These are phyloP conservation scores for Beta vulgaris DNA, from an alignment of 148 eudicot species.

Conservation along the genomic window DNA sequence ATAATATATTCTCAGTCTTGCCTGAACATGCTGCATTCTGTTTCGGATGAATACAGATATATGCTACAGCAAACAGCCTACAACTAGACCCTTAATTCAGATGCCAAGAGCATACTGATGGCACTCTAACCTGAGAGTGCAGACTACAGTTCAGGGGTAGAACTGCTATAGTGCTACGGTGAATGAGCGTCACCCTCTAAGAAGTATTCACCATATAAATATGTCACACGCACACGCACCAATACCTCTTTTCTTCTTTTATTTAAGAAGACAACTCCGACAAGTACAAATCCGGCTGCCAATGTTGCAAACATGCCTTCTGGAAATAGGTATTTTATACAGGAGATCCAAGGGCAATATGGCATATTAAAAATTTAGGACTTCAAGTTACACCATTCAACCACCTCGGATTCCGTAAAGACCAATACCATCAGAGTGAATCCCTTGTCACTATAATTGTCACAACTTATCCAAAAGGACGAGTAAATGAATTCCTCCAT, in stretches of 20 bases:
- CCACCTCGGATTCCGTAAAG: not conserved
- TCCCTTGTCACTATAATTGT: not conserved
- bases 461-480: not conserved
- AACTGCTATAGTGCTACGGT: not conserved
- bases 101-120: not conserved
- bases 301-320: not conserved
- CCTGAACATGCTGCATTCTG: not conserved
- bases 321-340: not conserved
- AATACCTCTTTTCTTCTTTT: too few relatives aligned
- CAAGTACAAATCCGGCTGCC: not conserved
- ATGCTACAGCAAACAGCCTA: too few relatives aligned
- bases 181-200: not conserved
- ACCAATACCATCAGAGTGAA: not conserved
- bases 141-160: not conserved
- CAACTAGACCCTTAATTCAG: not conserved
- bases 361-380: not conserved
- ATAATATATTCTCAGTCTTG: not conserved
- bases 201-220: not conserved
- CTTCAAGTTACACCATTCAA: not conserved
- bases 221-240: too few relatives aligned
- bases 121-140: not conserved
- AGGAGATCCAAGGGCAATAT: not conserved
- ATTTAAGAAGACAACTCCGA: not conserved
- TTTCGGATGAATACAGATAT: not conserved
- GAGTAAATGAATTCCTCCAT: not conserved